Conservation (phyloP, 345 rosid genomes). For the Populus tremula region DNA sequence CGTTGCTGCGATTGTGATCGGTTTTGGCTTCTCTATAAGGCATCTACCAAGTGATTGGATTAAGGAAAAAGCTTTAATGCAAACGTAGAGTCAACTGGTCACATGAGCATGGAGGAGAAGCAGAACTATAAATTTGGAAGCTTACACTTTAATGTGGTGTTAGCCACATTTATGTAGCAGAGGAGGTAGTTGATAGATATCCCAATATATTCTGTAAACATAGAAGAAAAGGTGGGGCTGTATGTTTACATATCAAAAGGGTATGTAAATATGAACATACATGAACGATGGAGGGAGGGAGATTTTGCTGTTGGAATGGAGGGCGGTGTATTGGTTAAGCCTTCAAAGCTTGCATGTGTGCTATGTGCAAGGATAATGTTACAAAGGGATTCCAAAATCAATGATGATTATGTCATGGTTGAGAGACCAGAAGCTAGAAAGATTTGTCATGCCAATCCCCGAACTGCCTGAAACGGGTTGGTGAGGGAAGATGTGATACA, state of each 20-base stretch:
- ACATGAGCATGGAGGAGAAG: background rate
- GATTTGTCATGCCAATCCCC: background rate
- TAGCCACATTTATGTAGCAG: background rate
- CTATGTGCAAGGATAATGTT: slow-evolving; percentile 33
- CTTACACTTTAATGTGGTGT: background rate
- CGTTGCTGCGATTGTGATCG: background rate
- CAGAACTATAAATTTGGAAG: background rate
- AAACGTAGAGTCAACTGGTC: too few species aligned
- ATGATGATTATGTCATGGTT: slow-evolving; percentile 15
- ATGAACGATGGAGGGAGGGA: background rate
- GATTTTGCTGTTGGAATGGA: background rate
- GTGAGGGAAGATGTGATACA: slow-evolving; percentile 3
- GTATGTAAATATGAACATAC: background rate
- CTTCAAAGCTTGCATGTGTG: slow-evolving; percentile 9
- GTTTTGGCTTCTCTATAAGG: background rate
- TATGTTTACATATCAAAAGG: too few species aligned
- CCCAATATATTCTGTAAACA: too few species aligned
- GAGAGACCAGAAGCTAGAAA: background rate
- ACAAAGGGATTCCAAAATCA: slow-evolving; percentile 8
- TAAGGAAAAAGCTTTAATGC: background rate
- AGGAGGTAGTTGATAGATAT: background rate
- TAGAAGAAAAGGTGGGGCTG: too few species aligned
- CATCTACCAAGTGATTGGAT: background rate
- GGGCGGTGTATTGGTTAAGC: background rate
- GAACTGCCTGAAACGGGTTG: background rate